Evolutionary conservation across 75 land plant genomes (phyloP), one percentile per base, ranked within the genome.

Genomic region (Cupressus sempervirens): DNA sequence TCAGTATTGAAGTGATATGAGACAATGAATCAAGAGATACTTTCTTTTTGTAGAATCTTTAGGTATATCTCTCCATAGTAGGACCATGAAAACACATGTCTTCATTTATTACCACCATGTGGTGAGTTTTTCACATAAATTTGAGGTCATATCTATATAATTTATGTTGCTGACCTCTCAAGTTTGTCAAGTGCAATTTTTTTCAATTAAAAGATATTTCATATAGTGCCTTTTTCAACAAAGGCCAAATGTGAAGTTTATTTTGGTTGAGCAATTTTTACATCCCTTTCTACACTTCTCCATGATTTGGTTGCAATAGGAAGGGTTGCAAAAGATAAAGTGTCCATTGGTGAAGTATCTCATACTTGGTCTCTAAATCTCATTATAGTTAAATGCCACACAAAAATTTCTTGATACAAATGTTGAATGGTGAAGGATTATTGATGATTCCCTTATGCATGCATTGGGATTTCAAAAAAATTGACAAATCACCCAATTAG

Each of bases 41-140:
- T 45, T 50, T 56, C 56, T 45, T 50, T 58, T 92, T 93, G 23
- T 95, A 96, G 86, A 94, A 86, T 75, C 82, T 97, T 73, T 97
- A 97, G 84, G 88, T 94, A 85, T 97, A 97, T 85, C 92, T 98
- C 14, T 93, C 99, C 77, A 90, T 96, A 54, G 98, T 87, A 52
- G 93, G 95, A 68, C 93, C 90, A 15, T 89, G 99, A 83, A 62
- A 82, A 52, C 98, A 97, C 88, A 91, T 90, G 72, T 98, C 99
- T 15, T 43, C 84, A 14, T 94, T 85, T 79, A 96, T 97, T 38
- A 56, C 80, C 6, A 90, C 91, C 45, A 73, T 94, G 65, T 91
- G 91, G 86, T 46, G 52, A 48, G 7, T 36, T 58, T 58, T 58
- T 58, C 65, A 58, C 65, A 26, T 10, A 79, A 79, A 43, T 43